Conservation (phyloP, 202 grass and related monocot genomes). For the Miscanthus sacchariflorus region DNA sequence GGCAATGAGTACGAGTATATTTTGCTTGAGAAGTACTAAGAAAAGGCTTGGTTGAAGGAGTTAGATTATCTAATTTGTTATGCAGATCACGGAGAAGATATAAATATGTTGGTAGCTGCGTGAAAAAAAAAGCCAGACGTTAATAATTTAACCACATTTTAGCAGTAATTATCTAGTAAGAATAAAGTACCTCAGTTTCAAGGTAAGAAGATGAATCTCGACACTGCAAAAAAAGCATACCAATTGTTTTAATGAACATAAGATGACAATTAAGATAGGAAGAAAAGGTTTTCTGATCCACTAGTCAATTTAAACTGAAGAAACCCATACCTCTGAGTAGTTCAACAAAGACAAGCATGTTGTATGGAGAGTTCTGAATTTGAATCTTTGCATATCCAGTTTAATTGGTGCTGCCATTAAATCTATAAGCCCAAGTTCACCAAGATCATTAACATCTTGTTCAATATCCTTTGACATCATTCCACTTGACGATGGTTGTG, state of each 20-base stretch:
- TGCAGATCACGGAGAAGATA: conserved; percentile 88
- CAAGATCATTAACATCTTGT: conserved; percentile 51
- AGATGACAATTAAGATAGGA: conserved; percentile 21
- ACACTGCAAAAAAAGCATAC: conserved; percentile 50
- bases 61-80: conserved; percentile 66
- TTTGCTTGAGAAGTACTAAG: conserved; percentile 54
- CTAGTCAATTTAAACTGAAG: conserved; percentile 31
- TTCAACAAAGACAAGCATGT: conserved; percentile 74
- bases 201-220: conserved; percentile 60
- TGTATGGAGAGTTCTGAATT: conserved; percentile 83
- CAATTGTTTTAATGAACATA: conserved; percentile 36
- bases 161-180: conserved; percentile 44
- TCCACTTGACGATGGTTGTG: conserved; percentile 54
- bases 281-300: conserved; percentile 14
- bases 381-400: conserved; percentile 82
- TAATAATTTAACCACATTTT: conserved; percentile 48
- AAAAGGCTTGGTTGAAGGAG: conserved; percentile 56
- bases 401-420: conserved; percentile 61
- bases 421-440: conserved; percentile 73
- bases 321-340: conserved; percentile 74
- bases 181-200: conserved; percentile 81
- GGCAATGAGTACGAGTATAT: conserved; percentile 35
- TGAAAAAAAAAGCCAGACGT: conserved; percentile 44
- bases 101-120: conserved; percentile 78
- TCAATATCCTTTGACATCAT: conserved; percentile 52